Conservation (phyloP, 2,329 filamentous ascomycete genomes). For the Xylariales sp. region DNA sequence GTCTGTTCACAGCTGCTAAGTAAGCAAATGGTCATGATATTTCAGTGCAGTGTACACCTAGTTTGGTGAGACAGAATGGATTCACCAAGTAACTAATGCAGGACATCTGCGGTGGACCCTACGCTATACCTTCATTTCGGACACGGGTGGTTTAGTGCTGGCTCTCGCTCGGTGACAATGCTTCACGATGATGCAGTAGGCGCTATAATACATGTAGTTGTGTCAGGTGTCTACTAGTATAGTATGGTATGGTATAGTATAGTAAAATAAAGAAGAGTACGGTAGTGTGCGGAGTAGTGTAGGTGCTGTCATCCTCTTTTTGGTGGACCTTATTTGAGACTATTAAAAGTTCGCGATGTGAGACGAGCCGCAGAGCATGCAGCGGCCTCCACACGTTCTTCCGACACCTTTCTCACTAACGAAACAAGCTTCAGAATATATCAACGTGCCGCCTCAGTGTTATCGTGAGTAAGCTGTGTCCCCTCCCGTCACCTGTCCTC, state of each 20-base stretch:
- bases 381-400: neutral
- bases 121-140: constrained; percentile 36
- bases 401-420: neutral
- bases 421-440: neutral
- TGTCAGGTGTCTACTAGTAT: constrained; percentile 9
- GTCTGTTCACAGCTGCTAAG: neutral
- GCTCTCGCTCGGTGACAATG: constrained; percentile 13
- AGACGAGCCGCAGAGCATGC: constrained; percentile 22
- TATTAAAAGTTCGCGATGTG: constrained; percentile 1
- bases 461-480: neutral
- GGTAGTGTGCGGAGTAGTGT: neutral
- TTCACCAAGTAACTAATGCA: constrained; percentile 27
- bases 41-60: neutral
- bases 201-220: neutral
- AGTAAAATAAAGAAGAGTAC: too few species aligned
- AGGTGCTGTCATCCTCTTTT: constrained; percentile 6
- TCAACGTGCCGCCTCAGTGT: neutral
- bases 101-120: constrained; percentile 32
- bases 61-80: constrained; percentile 11
- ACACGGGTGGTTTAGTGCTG: constrained; percentile 23
- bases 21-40: neutral
- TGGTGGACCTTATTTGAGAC: constrained; percentile 13
- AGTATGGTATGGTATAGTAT: too few species aligned
- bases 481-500: neutral
- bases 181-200: constrained; percentile 22